phyloP scores from a whole-genome alignment of 2,329 filamentous ascomycete species.

The Scopulariopsis brevicaulis region DNA sequence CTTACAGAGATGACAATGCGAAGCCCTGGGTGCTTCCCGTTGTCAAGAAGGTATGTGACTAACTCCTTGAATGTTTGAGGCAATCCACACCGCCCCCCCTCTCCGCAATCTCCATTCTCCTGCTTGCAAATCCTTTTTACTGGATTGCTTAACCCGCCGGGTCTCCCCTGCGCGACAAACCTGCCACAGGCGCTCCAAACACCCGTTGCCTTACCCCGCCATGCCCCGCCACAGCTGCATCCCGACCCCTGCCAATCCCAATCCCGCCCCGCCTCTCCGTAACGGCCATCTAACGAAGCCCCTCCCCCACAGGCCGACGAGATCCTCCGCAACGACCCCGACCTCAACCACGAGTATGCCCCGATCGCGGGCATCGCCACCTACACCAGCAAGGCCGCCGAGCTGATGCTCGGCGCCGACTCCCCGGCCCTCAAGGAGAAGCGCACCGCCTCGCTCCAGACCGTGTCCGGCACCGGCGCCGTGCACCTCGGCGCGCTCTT shows the following conservation, averaged over 20 bases:
- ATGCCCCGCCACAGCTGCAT: neutral
- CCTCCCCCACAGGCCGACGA: slow-evolving; percentile 63
- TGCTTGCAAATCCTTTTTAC: neutral
- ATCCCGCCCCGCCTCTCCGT: neutral
- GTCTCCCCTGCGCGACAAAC: neutral
- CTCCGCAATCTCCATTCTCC: neutral
- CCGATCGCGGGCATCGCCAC: slow-evolving; percentile 81
- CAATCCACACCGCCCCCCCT: neutral
- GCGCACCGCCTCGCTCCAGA: slow-evolving; percentile 73
- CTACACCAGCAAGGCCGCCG: slow-evolving; percentile 83
- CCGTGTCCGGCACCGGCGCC: slow-evolving; percentile 93
- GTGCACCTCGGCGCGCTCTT: slow-evolving; percentile 90
- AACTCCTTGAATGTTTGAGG: neutral
- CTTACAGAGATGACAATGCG: slow-evolving; percentile 87
- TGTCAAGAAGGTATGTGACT: slow-evolving; percentile 71
- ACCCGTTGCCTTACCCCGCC: neutral
- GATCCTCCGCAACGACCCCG: slow-evolving; percentile 75
- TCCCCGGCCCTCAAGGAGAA: slow-evolving; percentile 78
- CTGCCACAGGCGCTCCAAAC: neutral
- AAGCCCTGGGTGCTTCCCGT: slow-evolving; percentile 97
- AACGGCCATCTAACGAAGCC: neutral
- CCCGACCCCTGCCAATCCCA: neutral
- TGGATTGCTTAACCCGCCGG: neutral
- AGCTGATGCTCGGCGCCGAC: slow-evolving; percentile 71
- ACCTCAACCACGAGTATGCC: slow-evolving; percentile 95